A percentile compares a stretch with the other conserved stretches of the same genome.
phyloP scores from a whole-genome alignment of 2,329 filamentous ascomycete species.

The Gaeumannomyces sp. region DNA sequence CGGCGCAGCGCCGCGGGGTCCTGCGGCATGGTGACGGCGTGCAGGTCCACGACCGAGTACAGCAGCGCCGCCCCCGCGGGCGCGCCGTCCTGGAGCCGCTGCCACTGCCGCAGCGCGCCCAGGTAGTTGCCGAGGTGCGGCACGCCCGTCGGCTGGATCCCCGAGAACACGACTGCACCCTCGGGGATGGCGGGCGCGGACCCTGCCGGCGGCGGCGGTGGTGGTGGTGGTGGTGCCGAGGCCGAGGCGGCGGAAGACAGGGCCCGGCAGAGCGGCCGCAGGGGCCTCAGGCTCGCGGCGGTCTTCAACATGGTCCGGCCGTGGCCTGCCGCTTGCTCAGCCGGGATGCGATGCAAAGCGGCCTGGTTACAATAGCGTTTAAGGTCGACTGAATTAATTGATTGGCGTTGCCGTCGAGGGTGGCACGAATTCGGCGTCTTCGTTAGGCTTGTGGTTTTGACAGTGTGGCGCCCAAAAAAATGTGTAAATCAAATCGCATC shows the following conservation, averaged over 20 bases:
- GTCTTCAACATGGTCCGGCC: background rate
- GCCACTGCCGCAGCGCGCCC: constrained; percentile 84
- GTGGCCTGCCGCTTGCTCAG: background rate
- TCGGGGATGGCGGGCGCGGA: constrained; percentile 10
- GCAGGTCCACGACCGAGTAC: constrained; percentile 87
- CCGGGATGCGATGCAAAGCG: too few species aligned
- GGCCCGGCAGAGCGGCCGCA: background rate
- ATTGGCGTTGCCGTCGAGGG: background rate
- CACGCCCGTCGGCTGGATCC: constrained; percentile 91
- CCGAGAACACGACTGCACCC: constrained; percentile 69
- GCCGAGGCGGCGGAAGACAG: background rate
- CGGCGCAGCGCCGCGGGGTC: constrained; percentile 52
- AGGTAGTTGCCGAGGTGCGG: constrained; percentile 95
- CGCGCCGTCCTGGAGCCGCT: constrained; percentile 64
- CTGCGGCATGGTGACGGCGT: constrained; percentile 81
- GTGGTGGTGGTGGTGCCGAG: background rate
- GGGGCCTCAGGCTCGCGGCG: too few species aligned
- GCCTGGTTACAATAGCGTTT: background rate
- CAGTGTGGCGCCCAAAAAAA: too few species aligned
- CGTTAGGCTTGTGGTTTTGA: too few species aligned
- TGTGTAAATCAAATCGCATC: too few species aligned
- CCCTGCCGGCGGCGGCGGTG: background rate
- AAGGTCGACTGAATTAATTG: background rate
- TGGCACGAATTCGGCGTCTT: too few species aligned
- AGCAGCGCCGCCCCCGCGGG: constrained; percentile 55